Evolutionary conservation across 78 protist species (phyloP).

Genomic region (Isochrysis galbana): DNA sequence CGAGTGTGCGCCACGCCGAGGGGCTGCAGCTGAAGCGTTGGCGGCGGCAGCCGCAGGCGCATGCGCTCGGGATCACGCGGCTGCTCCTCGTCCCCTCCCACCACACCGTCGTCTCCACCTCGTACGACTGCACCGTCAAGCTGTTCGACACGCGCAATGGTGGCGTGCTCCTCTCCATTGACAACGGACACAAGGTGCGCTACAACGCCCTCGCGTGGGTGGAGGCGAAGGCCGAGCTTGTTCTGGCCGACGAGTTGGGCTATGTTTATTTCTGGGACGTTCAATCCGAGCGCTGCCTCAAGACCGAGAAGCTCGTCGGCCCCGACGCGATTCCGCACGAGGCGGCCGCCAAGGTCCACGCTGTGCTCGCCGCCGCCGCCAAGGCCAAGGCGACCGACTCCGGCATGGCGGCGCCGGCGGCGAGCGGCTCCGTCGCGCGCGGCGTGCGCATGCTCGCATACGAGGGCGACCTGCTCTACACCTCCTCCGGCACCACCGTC

Average conservation of each 20-base stretch:
- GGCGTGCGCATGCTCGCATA: no score
- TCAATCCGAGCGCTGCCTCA: not conserved
- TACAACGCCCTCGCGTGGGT: not conserved
- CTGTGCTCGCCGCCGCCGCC: no score
- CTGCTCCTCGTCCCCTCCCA: not conserved
- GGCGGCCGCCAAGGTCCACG: no score
- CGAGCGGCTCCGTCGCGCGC: no score
- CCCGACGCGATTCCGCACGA: no score
- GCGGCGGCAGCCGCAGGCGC: not conserved
- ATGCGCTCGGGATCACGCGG: not conserved
- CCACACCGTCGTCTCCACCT: not conserved
- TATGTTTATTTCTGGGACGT: not conserved
- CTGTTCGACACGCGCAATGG: not conserved
- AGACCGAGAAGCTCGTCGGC: not conserved
- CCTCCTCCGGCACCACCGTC: not conserved
- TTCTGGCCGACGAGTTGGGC: constrained; percentile 11
- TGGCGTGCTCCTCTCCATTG: not conserved
- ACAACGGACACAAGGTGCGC: not conserved
- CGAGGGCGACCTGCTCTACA: no score
- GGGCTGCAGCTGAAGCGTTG: not conserved
- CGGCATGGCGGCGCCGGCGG: no score
- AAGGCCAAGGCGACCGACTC: no score
- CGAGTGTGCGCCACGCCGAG: not conserved
- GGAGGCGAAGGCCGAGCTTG: not conserved
- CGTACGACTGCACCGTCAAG: not conserved